Conservation (phyloP, 129 eudicot species). For the Calendula officinalis region DNA sequence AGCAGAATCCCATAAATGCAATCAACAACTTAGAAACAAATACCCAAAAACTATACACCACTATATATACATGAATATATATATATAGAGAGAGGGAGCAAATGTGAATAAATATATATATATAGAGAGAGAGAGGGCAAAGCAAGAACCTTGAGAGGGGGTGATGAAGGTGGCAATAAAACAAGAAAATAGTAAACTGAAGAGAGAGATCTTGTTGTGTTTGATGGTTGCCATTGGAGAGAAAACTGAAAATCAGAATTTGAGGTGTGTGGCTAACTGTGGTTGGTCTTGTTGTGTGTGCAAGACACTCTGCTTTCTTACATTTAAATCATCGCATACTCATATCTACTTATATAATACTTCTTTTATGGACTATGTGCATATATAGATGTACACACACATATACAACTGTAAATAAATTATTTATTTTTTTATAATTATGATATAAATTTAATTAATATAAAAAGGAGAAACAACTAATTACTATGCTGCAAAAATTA, state of each 20-base stretch:
- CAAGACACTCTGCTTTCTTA: constrained; percentile 23
- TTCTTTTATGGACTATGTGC: not conserved
- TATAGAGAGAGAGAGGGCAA: not conserved
- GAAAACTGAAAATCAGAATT: constrained; percentile 9
- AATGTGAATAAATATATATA: not conserved
- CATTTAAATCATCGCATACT: constrained; percentile 24
- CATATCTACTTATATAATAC: constrained; percentile 15
- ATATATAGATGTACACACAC: not conserved
- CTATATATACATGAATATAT: not conserved
- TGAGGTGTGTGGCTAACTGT: constrained; percentile 47
- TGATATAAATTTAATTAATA: not conserved
- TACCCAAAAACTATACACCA: not conserved
- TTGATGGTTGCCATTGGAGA: constrained; percentile 44
- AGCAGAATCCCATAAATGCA: not conserved
- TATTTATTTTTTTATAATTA: not conserved
- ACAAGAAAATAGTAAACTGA: constrained; percentile 35
- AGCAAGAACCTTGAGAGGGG: constrained; percentile 55
- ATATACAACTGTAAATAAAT: constrained; percentile 9
- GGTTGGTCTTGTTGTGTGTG: constrained; percentile 71
- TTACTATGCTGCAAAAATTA: constrained; percentile 10
- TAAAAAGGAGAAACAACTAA: not conserved
- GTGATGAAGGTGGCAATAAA: constrained; percentile 39
- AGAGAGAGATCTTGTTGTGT: constrained; percentile 33
- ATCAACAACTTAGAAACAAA: not conserved
- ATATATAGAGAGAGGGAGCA: not conserved